These are phyloP conservation scores for Zostera marina DNA, from an alignment of 116 monocot genomes.

Conservation along the genomic window DNA sequence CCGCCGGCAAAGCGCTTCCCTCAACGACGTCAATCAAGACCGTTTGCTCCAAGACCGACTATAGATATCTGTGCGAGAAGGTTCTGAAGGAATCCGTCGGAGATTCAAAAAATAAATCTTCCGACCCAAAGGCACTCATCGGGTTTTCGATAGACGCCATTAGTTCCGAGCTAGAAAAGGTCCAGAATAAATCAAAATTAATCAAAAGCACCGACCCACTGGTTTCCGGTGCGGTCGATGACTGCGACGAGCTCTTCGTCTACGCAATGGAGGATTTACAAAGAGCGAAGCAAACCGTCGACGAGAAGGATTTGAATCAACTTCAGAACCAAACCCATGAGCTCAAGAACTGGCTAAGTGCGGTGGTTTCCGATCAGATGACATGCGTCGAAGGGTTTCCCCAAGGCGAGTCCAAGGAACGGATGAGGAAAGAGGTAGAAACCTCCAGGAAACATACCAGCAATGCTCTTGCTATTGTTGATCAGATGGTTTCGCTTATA, in stretches of 20 bases:
- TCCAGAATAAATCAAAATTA: conserved; percentile 16
- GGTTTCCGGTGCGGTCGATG: conserved; percentile 30
- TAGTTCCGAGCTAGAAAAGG: conserved; percentile 14
- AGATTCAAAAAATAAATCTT: neutral
- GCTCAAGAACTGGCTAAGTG: conserved; percentile 64
- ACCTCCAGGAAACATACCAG: conserved; percentile 47
- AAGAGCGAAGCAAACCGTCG: conserved; percentile 19
- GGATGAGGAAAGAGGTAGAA: conserved; percentile 45
- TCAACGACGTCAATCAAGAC: neutral
- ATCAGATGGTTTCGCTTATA: conserved; percentile 17
- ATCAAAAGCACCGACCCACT: conserved; percentile 27
- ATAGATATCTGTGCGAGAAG: conserved; percentile 25
- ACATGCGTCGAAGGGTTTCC: conserved; percentile 78
- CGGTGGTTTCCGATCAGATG: conserved; percentile 60
- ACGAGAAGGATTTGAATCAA: conserved; percentile 6
- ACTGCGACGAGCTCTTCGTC: conserved; percentile 37
- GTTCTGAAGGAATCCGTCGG: conserved; percentile 29
- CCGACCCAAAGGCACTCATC: conserved; percentile 41
- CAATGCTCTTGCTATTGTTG: conserved; percentile 67
- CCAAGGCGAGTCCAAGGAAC: conserved; percentile 34
- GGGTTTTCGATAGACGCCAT: conserved; percentile 33
- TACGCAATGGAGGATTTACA: conserved; percentile 37
- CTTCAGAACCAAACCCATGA: conserved; percentile 26
- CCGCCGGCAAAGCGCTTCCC: neutral
- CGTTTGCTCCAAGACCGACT: conserved; percentile 50